Conservation (phyloP, 2,329 filamentous ascomycete genomes). For the Fusarium sp. region DNA sequence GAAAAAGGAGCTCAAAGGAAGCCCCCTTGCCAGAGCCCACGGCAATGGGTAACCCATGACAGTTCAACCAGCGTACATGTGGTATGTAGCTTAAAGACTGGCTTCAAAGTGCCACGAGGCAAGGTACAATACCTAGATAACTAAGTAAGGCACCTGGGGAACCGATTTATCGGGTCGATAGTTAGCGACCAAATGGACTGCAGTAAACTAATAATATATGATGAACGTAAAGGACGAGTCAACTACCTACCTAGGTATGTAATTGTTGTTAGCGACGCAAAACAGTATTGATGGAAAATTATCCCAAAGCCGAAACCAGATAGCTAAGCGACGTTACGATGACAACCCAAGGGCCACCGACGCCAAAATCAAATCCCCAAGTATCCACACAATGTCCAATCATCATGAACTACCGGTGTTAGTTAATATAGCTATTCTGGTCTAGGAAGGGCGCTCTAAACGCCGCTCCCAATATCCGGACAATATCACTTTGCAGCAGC, state of each 20-base stretch:
- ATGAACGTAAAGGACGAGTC: background rate
- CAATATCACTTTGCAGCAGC: background rate
- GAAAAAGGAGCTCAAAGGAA: constrained; percentile 29
- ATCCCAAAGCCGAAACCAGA: constrained; percentile 24
- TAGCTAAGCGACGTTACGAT: constrained; percentile 37
- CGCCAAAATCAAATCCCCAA: constrained; percentile 7
- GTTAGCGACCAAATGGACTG: background rate
- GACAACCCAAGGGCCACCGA: constrained; percentile 23
- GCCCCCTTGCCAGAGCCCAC: constrained; percentile 44
- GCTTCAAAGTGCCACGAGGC: constrained; percentile 30
- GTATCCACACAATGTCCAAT: constrained; percentile 27
- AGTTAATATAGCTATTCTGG: constrained; percentile 3
- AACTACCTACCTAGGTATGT: background rate
- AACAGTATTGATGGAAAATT: constrained; percentile 10
- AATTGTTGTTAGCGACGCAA: background rate
- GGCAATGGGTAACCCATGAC: constrained; percentile 40
- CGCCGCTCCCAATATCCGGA: background rate
- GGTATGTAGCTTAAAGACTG: constrained; percentile 17
- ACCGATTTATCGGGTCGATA: constrained; percentile 19
- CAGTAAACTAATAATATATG: background rate
- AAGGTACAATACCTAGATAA: background rate
- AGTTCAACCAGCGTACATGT: constrained; percentile 24
- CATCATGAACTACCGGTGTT: constrained; percentile 11
- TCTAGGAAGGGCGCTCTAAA: constrained; percentile 3
- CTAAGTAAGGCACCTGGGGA: constrained; percentile 10